Conservation (phyloP, 2,329 filamentous ascomycete species). For the Lasiodiplodia hormozganensis region DNA sequence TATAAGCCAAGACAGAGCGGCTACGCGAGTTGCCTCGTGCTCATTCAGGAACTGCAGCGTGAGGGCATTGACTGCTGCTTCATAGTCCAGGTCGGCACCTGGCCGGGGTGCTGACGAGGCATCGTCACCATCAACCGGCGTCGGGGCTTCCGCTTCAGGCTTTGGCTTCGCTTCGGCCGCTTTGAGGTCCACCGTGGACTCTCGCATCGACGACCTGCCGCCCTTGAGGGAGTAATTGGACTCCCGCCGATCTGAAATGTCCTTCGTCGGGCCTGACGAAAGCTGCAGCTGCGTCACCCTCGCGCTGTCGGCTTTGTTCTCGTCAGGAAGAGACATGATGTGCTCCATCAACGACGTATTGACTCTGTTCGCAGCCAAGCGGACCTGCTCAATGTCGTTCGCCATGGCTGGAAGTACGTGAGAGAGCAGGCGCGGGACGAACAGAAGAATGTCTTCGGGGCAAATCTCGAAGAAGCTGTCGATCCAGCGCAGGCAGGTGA, state of each 20-base stretch:
- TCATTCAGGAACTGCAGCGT: slow-evolving; percentile 95
- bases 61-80: slow-evolving; percentile 89
- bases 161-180: slow-evolving; percentile 42
- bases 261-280: slow-evolving; percentile 44
- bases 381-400: slow-evolving; percentile 86
- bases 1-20: slow-evolving; percentile 92
- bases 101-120: slow-evolving; percentile 54
- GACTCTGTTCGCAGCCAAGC: slow-evolving; percentile 85
- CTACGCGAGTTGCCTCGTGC: slow-evolving; percentile 93
- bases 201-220: slow-evolving; percentile 27
- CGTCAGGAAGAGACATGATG: slow-evolving; percentile 85
- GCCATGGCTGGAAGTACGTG: slow-evolving; percentile 94
- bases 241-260: slow-evolving; percentile 50
- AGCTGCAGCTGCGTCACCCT: slow-evolving; percentile 52
- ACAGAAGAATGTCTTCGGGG: slow-evolving; percentile 92
- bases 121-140: slow-evolving; percentile 54
- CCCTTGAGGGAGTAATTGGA: slow-evolving; percentile 43
- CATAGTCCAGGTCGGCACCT: slow-evolving; percentile 85
- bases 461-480: slow-evolving; percentile 97
- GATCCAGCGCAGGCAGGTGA: slow-evolving; percentile 93
- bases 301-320: slow-evolving; percentile 50
- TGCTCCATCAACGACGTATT: slow-evolving; percentile 93
- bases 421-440: slow-evolving; percentile 89
- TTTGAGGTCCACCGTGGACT: slow-evolving; percentile 38
- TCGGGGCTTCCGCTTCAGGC: slow-evolving; percentile 44